These are phyloP conservation scores for Trametes versicolor DNA, from an alignment of 1,284 basidiomycete genomes.

Conservation along the genomic window DNA sequence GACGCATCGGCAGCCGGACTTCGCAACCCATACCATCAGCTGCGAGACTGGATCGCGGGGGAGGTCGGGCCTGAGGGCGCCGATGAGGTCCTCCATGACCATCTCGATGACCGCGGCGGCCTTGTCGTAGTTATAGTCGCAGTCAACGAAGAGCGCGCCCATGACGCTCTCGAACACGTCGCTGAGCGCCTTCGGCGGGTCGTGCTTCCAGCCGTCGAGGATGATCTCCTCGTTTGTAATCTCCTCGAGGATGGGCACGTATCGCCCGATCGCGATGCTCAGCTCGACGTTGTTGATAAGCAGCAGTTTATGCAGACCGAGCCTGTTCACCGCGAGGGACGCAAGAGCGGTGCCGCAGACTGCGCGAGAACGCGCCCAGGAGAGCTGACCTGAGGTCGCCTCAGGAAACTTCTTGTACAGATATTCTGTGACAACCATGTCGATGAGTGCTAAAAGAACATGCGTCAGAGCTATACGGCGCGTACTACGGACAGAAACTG, in stretches of 20 bases:
- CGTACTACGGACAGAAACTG: neutral
- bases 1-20: slow-evolving; percentile 61
- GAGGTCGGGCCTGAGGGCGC: slow-evolving; percentile 62
- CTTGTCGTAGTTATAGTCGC: slow-evolving; percentile 74
- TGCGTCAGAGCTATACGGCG: neutral
- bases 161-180: slow-evolving; percentile 86
- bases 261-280: slow-evolving; percentile 66
- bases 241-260: slow-evolving; percentile 65
- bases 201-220: slow-evolving; percentile 77
- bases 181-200: slow-evolving; percentile 83
- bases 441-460: slow-evolving; percentile 67
- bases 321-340: slow-evolving; percentile 68
- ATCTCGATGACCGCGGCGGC: slow-evolving; percentile 66
- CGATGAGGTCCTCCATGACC: slow-evolving; percentile 71
- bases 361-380: slow-evolving; percentile 72
- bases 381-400: slow-evolving; percentile 79
- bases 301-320: slow-evolving; percentile 75
- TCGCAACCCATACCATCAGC: slow-evolving; percentile 69
- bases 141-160: slow-evolving; percentile 87
- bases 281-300: slow-evolving; percentile 78
- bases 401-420: slow-evolving; percentile 74
- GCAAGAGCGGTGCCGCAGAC: slow-evolving; percentile 82
- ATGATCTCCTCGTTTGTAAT: slow-evolving; percentile 70
- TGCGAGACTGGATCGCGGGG: slow-evolving; percentile 74
- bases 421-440: slow-evolving; percentile 78